Evolutionary conservation across 345 rosid genomes (phyloP), one percentile per base, ranked within the genome.

Genomic region (Salix koriyanagi): DNA sequence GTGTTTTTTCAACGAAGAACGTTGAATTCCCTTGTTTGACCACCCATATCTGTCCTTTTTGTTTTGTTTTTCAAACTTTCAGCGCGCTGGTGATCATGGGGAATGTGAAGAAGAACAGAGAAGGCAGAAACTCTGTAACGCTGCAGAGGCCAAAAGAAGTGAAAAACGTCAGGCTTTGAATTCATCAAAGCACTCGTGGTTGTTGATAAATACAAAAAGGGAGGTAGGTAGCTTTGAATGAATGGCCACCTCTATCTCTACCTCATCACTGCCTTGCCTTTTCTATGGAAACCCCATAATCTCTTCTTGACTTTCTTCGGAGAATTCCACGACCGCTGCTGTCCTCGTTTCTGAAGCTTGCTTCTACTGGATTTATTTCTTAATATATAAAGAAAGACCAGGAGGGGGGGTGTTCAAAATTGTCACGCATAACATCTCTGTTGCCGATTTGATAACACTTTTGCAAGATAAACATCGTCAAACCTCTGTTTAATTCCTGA

Each of bases 1-100:
- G 76, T 26, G 84, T 52, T 62, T 50, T 52, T 80, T 83, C 78
- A 72, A 15, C 76, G 88, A 79, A 84, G 10, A 68, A 23, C 48
- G 2, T 36, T 46, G 19, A 70, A 66, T 67, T 84, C 67, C 81
- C 68, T 80, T 84, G 68, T 73, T 86, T 84, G 87, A 86, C 87
- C 75, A 80, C 19, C 79, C 50, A 2, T 65, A 13, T 46, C 44
- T 7, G 76, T 34, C 44, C 44, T 2, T 2, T 41, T 3, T 30
- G 56, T 39, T 28, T 48, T 16, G 14, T 70, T 21, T 34, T 11
- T 42, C 8, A 41, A n/a, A 34, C 25, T 21, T 13, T 23, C 30
- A 46, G 14, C 50, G 5, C 13, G 50, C 4, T 46, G 48, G 48
- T 30, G 32, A 30, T 30, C 32, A 30, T 30, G 32, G 48, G 46